Conservation (phyloP, 208 protist genomes). For the Leishmania tarentolae region DNA sequence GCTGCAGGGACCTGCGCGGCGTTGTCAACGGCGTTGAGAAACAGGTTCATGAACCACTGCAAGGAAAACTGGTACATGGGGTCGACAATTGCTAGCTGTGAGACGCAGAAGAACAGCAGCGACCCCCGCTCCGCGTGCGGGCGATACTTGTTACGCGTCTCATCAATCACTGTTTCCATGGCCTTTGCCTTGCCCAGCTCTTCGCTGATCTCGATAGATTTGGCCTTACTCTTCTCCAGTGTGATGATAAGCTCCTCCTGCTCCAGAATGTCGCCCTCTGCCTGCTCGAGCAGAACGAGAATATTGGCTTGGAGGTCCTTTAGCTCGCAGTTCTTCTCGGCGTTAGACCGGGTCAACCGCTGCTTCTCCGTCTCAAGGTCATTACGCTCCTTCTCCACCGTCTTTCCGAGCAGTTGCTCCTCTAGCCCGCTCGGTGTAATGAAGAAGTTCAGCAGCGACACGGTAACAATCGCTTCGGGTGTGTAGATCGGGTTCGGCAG, state of each 20-base stretch:
- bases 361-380: conserved; percentile 97
- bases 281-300: conserved; percentile 94
- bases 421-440: conserved; percentile 96
- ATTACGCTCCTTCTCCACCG: conserved; percentile 97
- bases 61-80: conserved; percentile 98
- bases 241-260: conserved; percentile 97
- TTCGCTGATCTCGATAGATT: conserved; percentile 94
- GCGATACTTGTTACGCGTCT: conserved; percentile 95
- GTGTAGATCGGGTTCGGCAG: conserved; percentile 97
- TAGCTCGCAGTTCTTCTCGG: conserved; percentile 95
- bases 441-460: conserved; percentile 98
- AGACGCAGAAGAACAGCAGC: conserved; percentile 97
- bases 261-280: conserved; percentile 96
- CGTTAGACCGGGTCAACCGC: conserved; percentile 92
- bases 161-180: conserved; percentile 96
- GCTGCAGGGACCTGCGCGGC: conserved; percentile 30
- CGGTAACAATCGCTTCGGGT: conserved; percentile 96
- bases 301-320: conserved; percentile 97
- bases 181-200: conserved; percentile 93
- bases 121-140: conserved; percentile 95
- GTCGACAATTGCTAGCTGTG: conserved; percentile 94
- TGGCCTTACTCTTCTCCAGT: conserved; percentile 95
- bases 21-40: conserved; percentile 89
- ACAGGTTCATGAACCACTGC: conserved; percentile 98
- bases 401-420: conserved; percentile 97